These are phyloP conservation scores for Penicillium canariense DNA, from an alignment of 495 filamentous ascomycete genomes.

Conservation along the genomic window DNA sequence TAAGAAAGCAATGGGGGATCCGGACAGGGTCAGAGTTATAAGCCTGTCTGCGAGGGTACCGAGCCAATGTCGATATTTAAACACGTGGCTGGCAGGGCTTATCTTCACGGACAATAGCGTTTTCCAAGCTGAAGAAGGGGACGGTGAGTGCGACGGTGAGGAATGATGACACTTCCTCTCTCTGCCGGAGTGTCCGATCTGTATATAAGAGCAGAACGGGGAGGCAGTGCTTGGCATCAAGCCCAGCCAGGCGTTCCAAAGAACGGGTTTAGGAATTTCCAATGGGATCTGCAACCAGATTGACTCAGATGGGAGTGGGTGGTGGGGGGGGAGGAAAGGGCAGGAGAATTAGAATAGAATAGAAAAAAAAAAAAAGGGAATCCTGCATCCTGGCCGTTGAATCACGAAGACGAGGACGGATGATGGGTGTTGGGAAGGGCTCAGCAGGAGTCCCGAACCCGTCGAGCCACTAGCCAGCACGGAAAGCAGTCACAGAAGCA, in stretches of 20 bases:
- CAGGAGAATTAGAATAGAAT: background rate
- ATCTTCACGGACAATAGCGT: background rate
- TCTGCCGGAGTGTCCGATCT: slow-evolving; percentile 5
- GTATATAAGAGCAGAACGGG: slow-evolving; percentile 10
- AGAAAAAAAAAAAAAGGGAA: background rate
- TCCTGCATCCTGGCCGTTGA: background rate
- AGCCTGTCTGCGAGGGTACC: background rate
- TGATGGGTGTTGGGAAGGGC: background rate
- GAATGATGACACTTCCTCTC: background rate
- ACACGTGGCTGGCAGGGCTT: background rate
- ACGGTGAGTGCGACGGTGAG: background rate
- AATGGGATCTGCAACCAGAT: slow-evolving; percentile 15
- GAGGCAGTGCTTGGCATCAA: slow-evolving; percentile 24
- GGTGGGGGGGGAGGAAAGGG: background rate
- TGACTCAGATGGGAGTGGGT: slow-evolving; percentile 9
- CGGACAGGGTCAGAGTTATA: background rate
- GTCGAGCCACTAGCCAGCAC: background rate
- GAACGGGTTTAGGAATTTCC: slow-evolving; percentile 4
- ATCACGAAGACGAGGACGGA: background rate
- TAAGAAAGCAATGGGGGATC: background rate
- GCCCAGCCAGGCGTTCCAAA: slow-evolving; percentile 19
- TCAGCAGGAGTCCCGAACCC: background rate
- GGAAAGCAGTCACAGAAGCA: background rate
- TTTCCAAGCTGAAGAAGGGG: background rate
- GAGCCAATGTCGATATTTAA: background rate